These are phyloP conservation scores for Dinochytrium kinnereticum DNA, from an alignment of 371 early-diverging fungal species.

Conservation along the genomic window DNA sequence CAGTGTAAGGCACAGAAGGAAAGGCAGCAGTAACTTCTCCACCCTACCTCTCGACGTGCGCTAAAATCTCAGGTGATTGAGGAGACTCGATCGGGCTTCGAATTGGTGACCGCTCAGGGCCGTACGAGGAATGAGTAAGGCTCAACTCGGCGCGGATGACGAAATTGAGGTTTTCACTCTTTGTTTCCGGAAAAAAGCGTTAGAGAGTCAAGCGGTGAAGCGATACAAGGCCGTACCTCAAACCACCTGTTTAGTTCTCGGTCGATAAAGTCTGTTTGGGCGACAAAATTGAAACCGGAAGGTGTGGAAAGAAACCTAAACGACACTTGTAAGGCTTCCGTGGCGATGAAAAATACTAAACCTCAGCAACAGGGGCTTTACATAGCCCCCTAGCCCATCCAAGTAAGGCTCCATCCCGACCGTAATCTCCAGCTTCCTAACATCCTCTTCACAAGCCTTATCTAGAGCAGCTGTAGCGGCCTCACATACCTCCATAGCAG, in stretches of 20 bases:
- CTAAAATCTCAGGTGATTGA: too few relatives aligned
- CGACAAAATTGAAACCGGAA: constrained; percentile 73
- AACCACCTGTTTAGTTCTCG: constrained; percentile 85
- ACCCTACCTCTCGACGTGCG: too few relatives aligned
- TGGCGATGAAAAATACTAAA: not conserved
- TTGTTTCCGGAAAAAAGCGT: not conserved
- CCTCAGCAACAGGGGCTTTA: constrained; percentile 63
- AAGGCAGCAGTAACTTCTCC: too few relatives aligned
- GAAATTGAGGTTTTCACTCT: not conserved
- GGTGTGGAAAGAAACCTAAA: constrained; percentile 71
- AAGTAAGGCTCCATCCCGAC: constrained; percentile 73
- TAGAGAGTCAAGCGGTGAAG: not conserved
- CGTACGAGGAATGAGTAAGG: not conserved
- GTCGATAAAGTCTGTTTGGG: constrained; percentile 74
- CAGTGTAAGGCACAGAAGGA: too few relatives aligned
- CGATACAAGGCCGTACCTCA: constrained; percentile 55
- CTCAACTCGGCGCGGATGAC: constrained; percentile 1
- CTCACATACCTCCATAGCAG: constrained; percentile 74
- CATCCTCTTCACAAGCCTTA: constrained; percentile 68
- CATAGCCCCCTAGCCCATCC: constrained; percentile 75
- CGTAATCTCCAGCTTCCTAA: constrained; percentile 68
- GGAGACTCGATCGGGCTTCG: constrained; percentile 1
- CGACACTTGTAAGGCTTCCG: not conserved
- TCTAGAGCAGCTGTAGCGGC: constrained; percentile 75
- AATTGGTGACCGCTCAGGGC: not conserved